phyloP scores from a whole-genome alignment of 2,329 filamentous ascomycete species.

The Penicillium rolfsii region DNA sequence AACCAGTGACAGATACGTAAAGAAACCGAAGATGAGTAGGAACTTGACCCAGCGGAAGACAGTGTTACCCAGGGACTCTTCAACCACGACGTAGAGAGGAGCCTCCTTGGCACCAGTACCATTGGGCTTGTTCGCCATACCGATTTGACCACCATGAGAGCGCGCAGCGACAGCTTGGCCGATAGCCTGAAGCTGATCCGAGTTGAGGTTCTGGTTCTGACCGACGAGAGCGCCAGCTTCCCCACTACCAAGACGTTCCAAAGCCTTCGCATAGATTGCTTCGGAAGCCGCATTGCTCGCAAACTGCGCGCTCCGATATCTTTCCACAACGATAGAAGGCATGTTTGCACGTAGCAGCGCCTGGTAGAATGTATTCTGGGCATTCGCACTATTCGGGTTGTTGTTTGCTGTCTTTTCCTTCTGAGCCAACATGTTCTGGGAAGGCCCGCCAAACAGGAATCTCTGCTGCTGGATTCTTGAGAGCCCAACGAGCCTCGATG shows the following conservation, averaged over 20 bases:
- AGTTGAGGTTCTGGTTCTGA: constrained; percentile 50
- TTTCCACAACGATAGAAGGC: constrained; percentile 88
- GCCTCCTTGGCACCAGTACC: constrained; percentile 75
- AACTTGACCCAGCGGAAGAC: constrained; percentile 95
- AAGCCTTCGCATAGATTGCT: constrained; percentile 74
- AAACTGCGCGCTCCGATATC: constrained; percentile 84
- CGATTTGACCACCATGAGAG: constrained; percentile 67
- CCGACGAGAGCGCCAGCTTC: constrained; percentile 32
- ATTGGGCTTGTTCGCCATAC: constrained; percentile 49
- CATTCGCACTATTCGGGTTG: constrained; percentile 81
- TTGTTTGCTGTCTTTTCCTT: constrained; percentile 91
- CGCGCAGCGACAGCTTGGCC: constrained; percentile 80
- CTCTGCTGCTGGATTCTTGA: constrained; percentile 41
- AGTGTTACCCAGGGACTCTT: constrained; percentile 77
- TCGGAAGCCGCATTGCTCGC: constrained; percentile 79
- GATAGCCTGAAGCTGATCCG: constrained; percentile 73
- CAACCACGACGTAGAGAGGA: constrained; percentile 93
- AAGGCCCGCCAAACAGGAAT: constrained; percentile 45
- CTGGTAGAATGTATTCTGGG: constrained; percentile 93
- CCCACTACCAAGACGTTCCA: constrained; percentile 63
- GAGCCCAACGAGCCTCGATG: constrained; percentile 30
- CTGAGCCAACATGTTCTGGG: constrained; percentile 71
- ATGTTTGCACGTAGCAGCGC: constrained; percentile 88
- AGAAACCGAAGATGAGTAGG: constrained; percentile 73
- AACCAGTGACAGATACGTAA: constrained; percentile 78